Evolutionary conservation across 768 basidiomycete species (phyloP), one percentile per base, ranked within the genome.

Genomic region (Omphalotus guepiniiformis): DNA sequence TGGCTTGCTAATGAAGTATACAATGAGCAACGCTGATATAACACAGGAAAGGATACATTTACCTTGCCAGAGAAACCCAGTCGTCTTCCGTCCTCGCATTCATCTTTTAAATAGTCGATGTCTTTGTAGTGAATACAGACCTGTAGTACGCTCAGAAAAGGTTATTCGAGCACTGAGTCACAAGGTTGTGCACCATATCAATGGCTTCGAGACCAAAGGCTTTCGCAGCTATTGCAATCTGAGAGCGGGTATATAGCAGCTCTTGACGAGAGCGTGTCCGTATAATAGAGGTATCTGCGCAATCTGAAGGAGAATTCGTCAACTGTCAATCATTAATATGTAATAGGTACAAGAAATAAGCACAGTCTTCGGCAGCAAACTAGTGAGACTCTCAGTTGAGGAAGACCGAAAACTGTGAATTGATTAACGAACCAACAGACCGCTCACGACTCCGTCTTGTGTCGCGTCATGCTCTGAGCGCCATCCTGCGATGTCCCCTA

Each of bases 301-400:
- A 96, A 63, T 91, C 92, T 95, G 49, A 2, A 29, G 18, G 13
- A n/a, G 35, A 26, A 32, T 49, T n/a, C 55, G 21, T 38, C 36
- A 38, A 39, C 19, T 25, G n/a, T 34, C 15, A 53, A 47, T n/a
- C 26, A 25, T 38, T 15, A 28, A 26, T 23, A 35, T 36, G 36
- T 13, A 16, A 30, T 47, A 15, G 39, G 27, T 32, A 32, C 11
- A 38, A 49, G 27, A 28, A 54, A 25, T 19, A 59, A 76, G 53
- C 63, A 93, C 91, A 95, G 58, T 97, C 93, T 69, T 97, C 93
- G 18, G 93, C 90, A 2, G 90, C 93, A 62, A 96, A 97, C 93
- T 95, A 55, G 1, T 22, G 2, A 40, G 28, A 28, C 36, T 43
- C 37, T 47, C 18, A 46, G 11, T 12, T 26, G 27, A 23, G 3